Percentiles rank a stretch among this genome's conserved stretches.
Evolutionary conservation across 2,329 filamentous ascomycete species (phyloP).

Genomic region (Epichloe hybrida): DNA sequence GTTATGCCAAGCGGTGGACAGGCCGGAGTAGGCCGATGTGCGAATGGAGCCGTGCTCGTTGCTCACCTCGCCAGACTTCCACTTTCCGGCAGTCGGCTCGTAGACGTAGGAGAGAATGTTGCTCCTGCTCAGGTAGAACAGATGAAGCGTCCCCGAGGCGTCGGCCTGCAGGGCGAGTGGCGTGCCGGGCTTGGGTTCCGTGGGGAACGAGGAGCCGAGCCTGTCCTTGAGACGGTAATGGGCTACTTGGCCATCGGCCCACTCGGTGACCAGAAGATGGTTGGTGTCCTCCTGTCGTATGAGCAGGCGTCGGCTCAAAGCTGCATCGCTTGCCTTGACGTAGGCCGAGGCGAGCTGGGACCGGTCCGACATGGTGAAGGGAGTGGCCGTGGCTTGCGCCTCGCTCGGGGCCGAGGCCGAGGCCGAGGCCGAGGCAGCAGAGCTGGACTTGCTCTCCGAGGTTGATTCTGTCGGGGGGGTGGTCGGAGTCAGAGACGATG

Average conservation of each 20-base stretch:
- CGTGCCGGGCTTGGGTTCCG: conserved; percentile 9
- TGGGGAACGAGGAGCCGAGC: background rate
- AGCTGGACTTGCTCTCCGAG: too few relatives aligned
- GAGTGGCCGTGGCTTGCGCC: too few relatives aligned
- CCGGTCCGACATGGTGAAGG: too few relatives aligned
- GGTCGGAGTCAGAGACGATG: too few relatives aligned
- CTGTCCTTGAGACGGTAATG: conserved; percentile 7
- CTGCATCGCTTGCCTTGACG: too few relatives aligned
- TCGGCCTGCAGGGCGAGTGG: conserved; percentile 9
- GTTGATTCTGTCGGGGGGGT: too few relatives aligned
- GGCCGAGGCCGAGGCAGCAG: too few relatives aligned
- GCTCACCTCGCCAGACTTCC: conserved; percentile 7
- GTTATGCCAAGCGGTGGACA: conserved; percentile 11
- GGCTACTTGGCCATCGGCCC: background rate
- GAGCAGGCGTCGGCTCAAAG: too few relatives aligned
- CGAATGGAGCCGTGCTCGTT: conserved; percentile 1
- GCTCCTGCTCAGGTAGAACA: conserved; percentile 12
- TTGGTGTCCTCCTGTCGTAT: too few relatives aligned
- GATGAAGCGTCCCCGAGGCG: conserved; percentile 8
- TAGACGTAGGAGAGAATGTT: conserved; percentile 8
- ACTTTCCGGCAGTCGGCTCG: conserved; percentile 6
- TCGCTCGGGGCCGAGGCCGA: too few relatives aligned
- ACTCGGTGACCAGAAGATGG: conserved; percentile 9
- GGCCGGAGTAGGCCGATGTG: conserved; percentile 5
- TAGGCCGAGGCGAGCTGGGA: too few relatives aligned